Conservation (phyloP, 768 basidiomycete genomes). For the Lactarius tabidus region DNA sequence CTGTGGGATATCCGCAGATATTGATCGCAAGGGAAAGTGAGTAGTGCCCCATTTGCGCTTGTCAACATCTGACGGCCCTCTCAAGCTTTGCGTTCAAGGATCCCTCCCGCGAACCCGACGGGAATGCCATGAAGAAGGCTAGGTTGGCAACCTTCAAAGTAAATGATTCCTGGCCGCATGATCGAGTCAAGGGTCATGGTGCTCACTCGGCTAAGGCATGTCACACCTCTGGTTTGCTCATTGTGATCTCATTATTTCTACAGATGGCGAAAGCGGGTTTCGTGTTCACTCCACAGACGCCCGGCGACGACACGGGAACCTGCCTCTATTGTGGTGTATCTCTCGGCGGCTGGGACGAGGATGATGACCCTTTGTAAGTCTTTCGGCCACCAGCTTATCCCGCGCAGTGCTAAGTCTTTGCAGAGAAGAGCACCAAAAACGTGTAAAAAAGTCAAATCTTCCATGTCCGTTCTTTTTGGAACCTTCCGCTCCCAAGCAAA, state of each 20-base stretch:
- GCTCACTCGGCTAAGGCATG: slow-evolving; percentile 69
- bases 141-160: slow-evolving; percentile 60
- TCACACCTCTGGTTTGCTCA: background rate
- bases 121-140: slow-evolving; percentile 68
- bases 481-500: slow-evolving; percentile 24
- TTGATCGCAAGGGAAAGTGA: slow-evolving; percentile 55
- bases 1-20: slow-evolving; percentile 61
- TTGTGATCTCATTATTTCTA: slow-evolving; percentile 11
- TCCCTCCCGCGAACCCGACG: slow-evolving; percentile 58
- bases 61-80: background rate
- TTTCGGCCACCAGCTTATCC: background rate
- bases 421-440: slow-evolving; percentile 74
- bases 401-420: slow-evolving; percentile 16
- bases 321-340: slow-evolving; percentile 82
- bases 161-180: slow-evolving; percentile 65
- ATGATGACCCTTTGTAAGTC: slow-evolving; percentile 83
- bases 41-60: slow-evolving; percentile 26
- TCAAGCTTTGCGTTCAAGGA: slow-evolving; percentile 57
- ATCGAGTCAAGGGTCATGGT: slow-evolving; percentile 53
- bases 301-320: slow-evolving; percentile 73
- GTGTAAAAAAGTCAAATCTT: slow-evolving; percentile 46
- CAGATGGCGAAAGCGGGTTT: slow-evolving; percentile 93
- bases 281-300: slow-evolving; percentile 63
- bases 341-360: slow-evolving; percentile 81
- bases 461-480: slow-evolving; percentile 44